Evolutionary conservation across 305 asterid genomes (phyloP), one percentile per base, ranked within the genome.

Genomic region (Andrographis paniculata): DNA sequence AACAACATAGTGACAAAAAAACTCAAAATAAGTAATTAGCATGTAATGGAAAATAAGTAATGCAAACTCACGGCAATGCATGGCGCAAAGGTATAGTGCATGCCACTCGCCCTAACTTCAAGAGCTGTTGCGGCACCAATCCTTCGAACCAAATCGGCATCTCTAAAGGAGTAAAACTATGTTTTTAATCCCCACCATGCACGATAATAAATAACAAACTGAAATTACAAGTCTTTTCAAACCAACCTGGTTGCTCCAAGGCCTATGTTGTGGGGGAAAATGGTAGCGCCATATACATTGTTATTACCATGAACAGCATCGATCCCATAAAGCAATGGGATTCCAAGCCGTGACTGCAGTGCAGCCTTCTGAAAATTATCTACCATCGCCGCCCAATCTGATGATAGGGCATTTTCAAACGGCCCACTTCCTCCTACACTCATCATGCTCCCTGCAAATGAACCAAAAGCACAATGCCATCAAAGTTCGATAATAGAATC

Each of bases 351-450:
- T 9, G 89, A 58, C 14, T 68, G 73, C 53, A 89, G 43, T 2
- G 94, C 93, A 19, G 69, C 71, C 59, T 59, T 78, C 59, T 89
- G 94, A 55, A 82, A 70, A 12, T 58, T 72, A 54, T 85, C 94
- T 17, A 79, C 68, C 94, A 85, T 82, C 13, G 70, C 77, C 1
- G 93, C 95, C 93, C 95, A 89, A 62, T 80, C 94, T 9, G 66
- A 57, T 2, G 93, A 66, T 38, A 30, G 49, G 1, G 95, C 97
- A 48, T 82, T 78, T 46, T 79, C 86, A 33, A 73, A 76, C 0
- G 97, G 95, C 61, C 54, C 71, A 63, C 95, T 89, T 14, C 95
- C 97, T 52, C 95, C 97, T 5, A 74, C 87, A 64, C 94, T 82
- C 63, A 89, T 36, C 9, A 89, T 69, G 66, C 94, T 89, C 20